These are phyloP conservation scores for Dalechampia spathulata DNA, from an alignment of 441 rosid genomes.

Conservation along the genomic window DNA sequence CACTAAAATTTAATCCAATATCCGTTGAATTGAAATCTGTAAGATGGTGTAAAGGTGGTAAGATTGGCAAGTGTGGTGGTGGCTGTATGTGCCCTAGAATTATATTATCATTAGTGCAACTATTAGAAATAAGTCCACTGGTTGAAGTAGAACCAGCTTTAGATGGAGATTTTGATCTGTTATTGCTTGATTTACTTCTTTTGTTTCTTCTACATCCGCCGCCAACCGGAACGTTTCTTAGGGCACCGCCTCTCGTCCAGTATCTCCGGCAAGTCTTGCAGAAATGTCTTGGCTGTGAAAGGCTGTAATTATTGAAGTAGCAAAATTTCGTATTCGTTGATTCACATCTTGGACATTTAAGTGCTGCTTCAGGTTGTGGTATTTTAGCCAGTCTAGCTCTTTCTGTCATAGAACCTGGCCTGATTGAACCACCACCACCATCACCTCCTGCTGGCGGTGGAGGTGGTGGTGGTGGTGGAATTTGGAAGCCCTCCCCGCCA, in stretches of 20 bases:
- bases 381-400: slow-evolving; percentile 77
- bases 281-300: slow-evolving; percentile 91
- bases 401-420: slow-evolving; percentile 81
- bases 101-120: slow-evolving; percentile 28
- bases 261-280: slow-evolving; percentile 90
- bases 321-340: slow-evolving; percentile 91
- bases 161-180: slow-evolving; percentile 40
- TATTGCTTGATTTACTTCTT: slow-evolving; percentile 54
- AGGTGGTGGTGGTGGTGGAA: too few species aligned
- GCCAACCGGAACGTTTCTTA: slow-evolving; percentile 86
- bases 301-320: slow-evolving; percentile 94
- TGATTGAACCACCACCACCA: slow-evolving; percentile 38
- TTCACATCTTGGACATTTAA: slow-evolving; percentile 90
- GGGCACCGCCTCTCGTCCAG: slow-evolving; percentile 93
- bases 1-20: slow-evolving; percentile 43
- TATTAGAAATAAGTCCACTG: slow-evolving; percentile 26
- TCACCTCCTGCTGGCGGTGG: too few species aligned
- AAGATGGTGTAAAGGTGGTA: slow-evolving; percentile 43
- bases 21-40: slow-evolving; percentile 35
- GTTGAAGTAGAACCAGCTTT: slow-evolving; percentile 30
- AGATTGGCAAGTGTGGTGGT: slow-evolving; percentile 38
- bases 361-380: slow-evolving; percentile 66
- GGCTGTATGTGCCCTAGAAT: slow-evolving; percentile 31
- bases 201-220: slow-evolving; percentile 89
- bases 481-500: too few species aligned